phyloP scores from a whole-genome alignment of 805 yeast species.

The Jamesozyma spencerorum region DNA sequence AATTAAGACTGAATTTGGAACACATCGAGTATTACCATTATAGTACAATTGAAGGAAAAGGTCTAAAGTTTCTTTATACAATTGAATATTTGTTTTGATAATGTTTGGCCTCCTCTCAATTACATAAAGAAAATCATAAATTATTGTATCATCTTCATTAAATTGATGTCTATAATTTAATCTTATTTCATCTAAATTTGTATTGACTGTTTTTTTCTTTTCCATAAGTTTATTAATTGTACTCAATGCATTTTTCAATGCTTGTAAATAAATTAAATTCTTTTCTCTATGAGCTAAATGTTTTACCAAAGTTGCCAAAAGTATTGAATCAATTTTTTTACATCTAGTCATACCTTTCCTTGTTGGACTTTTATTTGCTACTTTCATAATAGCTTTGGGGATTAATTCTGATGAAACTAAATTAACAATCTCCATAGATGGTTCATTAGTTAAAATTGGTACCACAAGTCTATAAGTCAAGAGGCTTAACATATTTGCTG shows the following conservation, averaged over 20 bases:
- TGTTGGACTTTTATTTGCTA: not conserved
- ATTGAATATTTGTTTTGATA: not conserved
- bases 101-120: not conserved
- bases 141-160: not conserved
- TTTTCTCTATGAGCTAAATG: not conserved
- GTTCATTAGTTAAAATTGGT: constrained; percentile 32
- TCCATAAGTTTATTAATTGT: constrained; percentile 1
- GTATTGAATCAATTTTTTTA: constrained; percentile 1
- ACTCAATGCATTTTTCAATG: constrained; percentile 12
- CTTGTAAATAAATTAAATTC: constrained; percentile 8
- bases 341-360: not conserved
- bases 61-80: constrained; percentile 6
- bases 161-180: not conserved
- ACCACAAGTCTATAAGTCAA: constrained; percentile 42
- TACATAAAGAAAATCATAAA: not conserved
- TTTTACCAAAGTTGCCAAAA: constrained; percentile 1
- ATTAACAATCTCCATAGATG: constrained; percentile 40
- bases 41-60: constrained; percentile 7
- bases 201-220: constrained; percentile 12
- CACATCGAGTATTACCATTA: constrained; percentile 2
- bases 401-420: constrained; percentile 32
- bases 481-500: constrained; percentile 55
- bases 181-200: constrained; percentile 1
- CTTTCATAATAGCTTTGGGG: constrained; percentile 1
- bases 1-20: constrained; percentile 2